Percentiles rank a stretch among this genome's conserved stretches.
Evolutionary conservation across 2,329 filamentous ascomycete genomes (phyloP).

Genomic region (Pestalotiopsis sp.): DNA sequence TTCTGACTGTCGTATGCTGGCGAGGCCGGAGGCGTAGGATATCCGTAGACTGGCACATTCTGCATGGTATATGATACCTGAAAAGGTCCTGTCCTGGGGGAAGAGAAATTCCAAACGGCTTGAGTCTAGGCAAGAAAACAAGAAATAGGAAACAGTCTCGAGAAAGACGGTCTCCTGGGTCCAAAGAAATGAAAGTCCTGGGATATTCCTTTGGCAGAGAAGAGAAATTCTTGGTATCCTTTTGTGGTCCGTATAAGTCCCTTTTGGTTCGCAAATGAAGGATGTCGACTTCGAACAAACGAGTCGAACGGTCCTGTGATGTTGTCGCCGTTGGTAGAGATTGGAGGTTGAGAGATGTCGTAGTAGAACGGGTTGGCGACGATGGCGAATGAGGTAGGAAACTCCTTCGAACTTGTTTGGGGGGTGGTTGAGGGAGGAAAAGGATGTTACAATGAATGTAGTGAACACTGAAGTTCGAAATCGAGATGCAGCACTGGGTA

Average conservation of each 20-base stretch:
- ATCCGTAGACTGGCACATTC: conserved; percentile 58
- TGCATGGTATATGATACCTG: conserved; percentile 52
- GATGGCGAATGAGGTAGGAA: conserved; percentile 11
- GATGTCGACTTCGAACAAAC: conserved; percentile 50
- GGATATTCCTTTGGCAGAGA: conserved; percentile 14
- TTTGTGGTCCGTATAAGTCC: conserved; percentile 23
- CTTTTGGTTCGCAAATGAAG: conserved; percentile 13
- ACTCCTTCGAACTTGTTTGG: conserved; percentile 7
- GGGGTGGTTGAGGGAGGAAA: neutral
- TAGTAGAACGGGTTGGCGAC: neutral
- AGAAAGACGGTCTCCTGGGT: conserved; percentile 30
- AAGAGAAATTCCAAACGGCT: conserved; percentile 19
- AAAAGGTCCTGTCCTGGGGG: conserved; percentile 23
- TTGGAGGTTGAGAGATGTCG: conserved; percentile 10
- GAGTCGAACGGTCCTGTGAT: conserved; percentile 39
- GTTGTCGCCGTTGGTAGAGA: conserved; percentile 22
- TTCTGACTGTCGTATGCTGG: conserved; percentile 54
- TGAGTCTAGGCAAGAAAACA: conserved; percentile 18
- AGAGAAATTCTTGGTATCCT: conserved; percentile 19
- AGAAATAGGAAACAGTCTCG: conserved; percentile 28
- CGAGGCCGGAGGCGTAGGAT: conserved; percentile 60
- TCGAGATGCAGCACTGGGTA: conserved; percentile 27
- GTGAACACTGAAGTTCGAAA: conserved; percentile 20
- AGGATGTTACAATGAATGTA: conserved; percentile 14
- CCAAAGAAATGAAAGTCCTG: conserved; percentile 27